Evolutionary conservation across 2,329 filamentous ascomycete species (phyloP).

Genomic region (Orbilia brochopaga): DNA sequence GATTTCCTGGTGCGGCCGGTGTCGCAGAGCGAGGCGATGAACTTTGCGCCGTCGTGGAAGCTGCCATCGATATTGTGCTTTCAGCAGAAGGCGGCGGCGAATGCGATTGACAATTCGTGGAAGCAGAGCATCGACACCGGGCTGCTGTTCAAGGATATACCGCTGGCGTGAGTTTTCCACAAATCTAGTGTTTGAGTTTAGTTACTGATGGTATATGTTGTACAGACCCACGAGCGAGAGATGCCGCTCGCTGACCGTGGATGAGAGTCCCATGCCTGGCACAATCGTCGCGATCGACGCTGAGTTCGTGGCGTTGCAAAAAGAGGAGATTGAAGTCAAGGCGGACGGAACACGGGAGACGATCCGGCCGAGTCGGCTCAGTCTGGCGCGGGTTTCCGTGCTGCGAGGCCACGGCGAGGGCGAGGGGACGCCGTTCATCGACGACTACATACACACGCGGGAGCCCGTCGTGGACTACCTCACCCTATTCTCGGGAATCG

Average conservation of each 20-base stretch:
- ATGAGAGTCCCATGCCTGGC: conserved; percentile 72
- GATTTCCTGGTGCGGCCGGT: conserved; percentile 90
- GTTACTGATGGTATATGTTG: conserved; percentile 57
- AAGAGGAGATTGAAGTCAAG: conserved; percentile 94
- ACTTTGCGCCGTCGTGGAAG: conserved; percentile 92
- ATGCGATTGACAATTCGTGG: conserved; percentile 84
- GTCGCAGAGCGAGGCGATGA: conserved; percentile 79
- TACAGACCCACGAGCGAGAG: conserved; percentile 61
- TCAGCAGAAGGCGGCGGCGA: conserved; percentile 79
- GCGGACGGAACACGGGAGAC: conserved; percentile 91
- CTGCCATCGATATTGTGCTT: conserved; percentile 85
- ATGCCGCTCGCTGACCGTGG: conserved; percentile 66
- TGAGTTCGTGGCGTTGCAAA: conserved; percentile 90
- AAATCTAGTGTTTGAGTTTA: conserved; percentile 17
- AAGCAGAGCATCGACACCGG: conserved; percentile 82
- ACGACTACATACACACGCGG: conserved; percentile 92
- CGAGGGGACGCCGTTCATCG: conserved; percentile 87
- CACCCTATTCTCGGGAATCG: conserved; percentile 91
- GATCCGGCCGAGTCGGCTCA: conserved; percentile 86
- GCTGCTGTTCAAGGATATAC: conserved; percentile 74
- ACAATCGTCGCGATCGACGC: conserved; percentile 90
- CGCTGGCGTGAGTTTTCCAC: conserved; percentile 16
- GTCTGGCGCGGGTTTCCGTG: conserved; percentile 90
- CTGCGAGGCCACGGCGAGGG: conserved; percentile 78
- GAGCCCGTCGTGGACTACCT: conserved; percentile 95